A percentile compares a stretch with the other conserved stretches of the same genome.
Evolutionary conservation across 176 grass and related monocot species (phyloP).

Genomic region (Carex parvula): DNA sequence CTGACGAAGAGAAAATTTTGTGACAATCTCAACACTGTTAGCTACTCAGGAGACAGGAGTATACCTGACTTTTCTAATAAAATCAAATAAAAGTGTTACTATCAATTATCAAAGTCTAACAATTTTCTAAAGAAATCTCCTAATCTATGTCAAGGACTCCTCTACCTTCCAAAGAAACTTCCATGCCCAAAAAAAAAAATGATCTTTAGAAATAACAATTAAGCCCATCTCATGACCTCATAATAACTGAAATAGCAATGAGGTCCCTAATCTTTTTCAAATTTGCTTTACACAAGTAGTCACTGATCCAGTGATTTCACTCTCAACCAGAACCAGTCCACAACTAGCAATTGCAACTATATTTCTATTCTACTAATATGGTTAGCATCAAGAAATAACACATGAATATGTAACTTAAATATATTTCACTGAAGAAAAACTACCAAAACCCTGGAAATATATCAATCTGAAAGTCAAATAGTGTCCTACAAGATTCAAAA

Average conservation of each 20-base stretch:
- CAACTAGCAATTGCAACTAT: background rate
- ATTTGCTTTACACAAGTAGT: background rate
- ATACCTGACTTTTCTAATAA: background rate
- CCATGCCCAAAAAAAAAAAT: too few relatives aligned
- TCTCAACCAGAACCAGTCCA: background rate
- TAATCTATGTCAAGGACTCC: background rate
- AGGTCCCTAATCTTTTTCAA: slow-evolving; percentile 2
- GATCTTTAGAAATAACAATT: background rate
- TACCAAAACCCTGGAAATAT: slow-evolving; percentile 58
- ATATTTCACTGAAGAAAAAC: background rate
- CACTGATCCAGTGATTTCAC: background rate
- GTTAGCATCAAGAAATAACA: slow-evolving; percentile 10
- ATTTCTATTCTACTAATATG: background rate
- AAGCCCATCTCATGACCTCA: background rate
- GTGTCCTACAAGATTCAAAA: slow-evolving; percentile 58
- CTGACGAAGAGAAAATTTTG: background rate
- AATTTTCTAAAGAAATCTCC: background rate
- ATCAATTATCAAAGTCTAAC: background rate
- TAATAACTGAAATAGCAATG: background rate
- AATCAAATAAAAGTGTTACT: background rate
- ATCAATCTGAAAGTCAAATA: slow-evolving; percentile 52
- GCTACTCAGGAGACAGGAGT: background rate
- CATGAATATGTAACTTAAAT: background rate
- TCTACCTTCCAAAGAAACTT: too few relatives aligned
- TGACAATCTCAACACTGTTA: background rate